Evolutionary conservation across 306 rosid genomes (phyloP), one percentile per base, ranked within the genome.

Genomic region (Vigna reflexopilosa): DNA sequence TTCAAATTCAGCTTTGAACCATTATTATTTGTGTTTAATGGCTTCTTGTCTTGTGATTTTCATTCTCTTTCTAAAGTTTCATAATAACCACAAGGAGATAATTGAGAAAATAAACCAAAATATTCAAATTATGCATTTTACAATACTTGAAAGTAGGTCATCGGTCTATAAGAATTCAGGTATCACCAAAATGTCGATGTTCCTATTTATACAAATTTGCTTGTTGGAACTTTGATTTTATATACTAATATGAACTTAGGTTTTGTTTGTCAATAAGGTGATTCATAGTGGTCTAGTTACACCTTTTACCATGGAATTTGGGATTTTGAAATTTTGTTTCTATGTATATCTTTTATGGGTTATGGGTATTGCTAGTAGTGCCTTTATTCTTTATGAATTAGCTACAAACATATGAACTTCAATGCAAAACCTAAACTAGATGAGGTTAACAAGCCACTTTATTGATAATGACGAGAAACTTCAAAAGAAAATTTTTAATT

Each of bases 41-140:
- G 4, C 34, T 17, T 66, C 45, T 17, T 61, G 26, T 44, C 71
- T 85, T 38, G 1, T 44, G 13, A 24, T 16, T 57, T 64, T 36
- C 28, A 57, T 17, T 3, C 10, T 75, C 3, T 67, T 12, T 84
- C 74, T 80, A 92, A 98, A 88, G 85, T 82, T 92, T 86, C 90
- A 86, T 16, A 89, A 83, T 87, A 96, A 95, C 75, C 90, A 95
- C 76, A 73, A 15, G 30, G 93, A 84, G 80, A 75, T 88, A 32
- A 88, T 96, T 20, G 95, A 89, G 75, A 91, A 92, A 82, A 86
- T 95, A 36, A 77, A 89, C 84, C 89, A 70, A 67, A 92, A 92
- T 70, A 83, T 92, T 42, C 88, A 90, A 70, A 69, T 92, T 75
- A 79, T 95, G 79, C 98, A 92, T 83, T 83, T 90, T 0, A 87